Percentiles rank a stretch among this genome's conserved stretches.
Evolutionary conservation across 1,139 yeast genomes (phyloP).

Genomic region (Pichia sp.): DNA sequence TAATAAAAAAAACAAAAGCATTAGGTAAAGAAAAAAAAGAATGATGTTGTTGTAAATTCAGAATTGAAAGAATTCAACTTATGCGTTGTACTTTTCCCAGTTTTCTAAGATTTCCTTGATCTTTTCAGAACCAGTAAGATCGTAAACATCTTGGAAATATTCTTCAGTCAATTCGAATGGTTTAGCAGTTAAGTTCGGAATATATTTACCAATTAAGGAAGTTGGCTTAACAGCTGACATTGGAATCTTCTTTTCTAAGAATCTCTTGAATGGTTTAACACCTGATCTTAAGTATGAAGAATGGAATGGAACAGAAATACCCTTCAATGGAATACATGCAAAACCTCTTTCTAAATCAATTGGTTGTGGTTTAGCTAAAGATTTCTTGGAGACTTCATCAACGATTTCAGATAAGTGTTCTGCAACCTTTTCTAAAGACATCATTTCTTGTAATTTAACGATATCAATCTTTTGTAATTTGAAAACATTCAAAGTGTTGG

Average conservation of each 20-base stretch:
- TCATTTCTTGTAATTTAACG: constrained; percentile 73
- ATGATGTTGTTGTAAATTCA: no score
- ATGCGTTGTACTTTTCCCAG: constrained; percentile 78
- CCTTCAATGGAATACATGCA: constrained; percentile 96
- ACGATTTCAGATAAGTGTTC: constrained; percentile 84
- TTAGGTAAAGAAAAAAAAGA: not conserved
- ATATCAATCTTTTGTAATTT: constrained; percentile 92
- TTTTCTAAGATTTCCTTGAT: constrained; percentile 84
- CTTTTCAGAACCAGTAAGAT: constrained; percentile 85
- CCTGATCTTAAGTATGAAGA: constrained; percentile 96
- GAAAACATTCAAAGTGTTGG: constrained; percentile 87
- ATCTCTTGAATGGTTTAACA: constrained; percentile 97
- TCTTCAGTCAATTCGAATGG: constrained; percentile 95
- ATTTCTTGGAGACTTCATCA: constrained; percentile 73
- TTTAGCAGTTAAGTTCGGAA: constrained; percentile 97
- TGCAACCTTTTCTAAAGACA: constrained; percentile 83
- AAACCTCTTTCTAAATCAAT: constrained; percentile 96
- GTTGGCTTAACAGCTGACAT: constrained; percentile 94
- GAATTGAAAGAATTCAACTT: not conserved
- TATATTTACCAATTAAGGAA: constrained; percentile 87
- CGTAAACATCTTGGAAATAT: constrained; percentile 92
- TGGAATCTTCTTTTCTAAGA: constrained; percentile 92
- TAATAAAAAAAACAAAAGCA: not conserved
- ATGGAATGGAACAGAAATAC: constrained; percentile 99
- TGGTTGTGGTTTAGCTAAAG: constrained; percentile 88